These are phyloP conservation scores for Betula pendula DNA, from an alignment of 306 rosid genomes.

Conservation along the genomic window DNA sequence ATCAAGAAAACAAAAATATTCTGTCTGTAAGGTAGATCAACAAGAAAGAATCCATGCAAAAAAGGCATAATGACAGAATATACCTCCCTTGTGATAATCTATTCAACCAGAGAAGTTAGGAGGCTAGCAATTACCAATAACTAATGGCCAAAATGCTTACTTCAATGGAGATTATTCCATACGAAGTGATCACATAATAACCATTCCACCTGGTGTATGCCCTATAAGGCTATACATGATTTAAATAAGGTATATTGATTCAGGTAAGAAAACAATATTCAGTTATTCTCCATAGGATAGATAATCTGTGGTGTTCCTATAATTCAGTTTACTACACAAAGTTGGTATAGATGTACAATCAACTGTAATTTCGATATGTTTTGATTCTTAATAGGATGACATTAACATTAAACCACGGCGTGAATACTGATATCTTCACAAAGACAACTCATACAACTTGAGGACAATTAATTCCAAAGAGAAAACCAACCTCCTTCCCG, in stretches of 20 bases:
- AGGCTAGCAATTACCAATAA: neutral
- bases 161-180: neutral
- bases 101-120: neutral
- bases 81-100: neutral
- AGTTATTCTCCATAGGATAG: neutral
- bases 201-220: neutral
- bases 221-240: neutral
- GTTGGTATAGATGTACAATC: neutral
- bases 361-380: neutral
- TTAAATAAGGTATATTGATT: neutral
- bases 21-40: neutral
- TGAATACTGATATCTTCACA: neutral
- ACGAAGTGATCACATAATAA: neutral
- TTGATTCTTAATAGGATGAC: neutral
- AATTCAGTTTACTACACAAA: neutral
- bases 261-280: neutral
- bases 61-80: neutral
- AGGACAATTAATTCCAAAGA: neutral
- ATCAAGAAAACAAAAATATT: neutral
- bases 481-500: constrained; percentile 70
- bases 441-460: neutral
- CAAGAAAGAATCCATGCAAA: neutral
- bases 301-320: neutral
- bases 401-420: neutral
- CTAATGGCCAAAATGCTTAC: neutral